These are phyloP conservation scores for Ceriops zippeliana DNA, from an alignment of 345 rosid species.

Conservation along the genomic window DNA sequence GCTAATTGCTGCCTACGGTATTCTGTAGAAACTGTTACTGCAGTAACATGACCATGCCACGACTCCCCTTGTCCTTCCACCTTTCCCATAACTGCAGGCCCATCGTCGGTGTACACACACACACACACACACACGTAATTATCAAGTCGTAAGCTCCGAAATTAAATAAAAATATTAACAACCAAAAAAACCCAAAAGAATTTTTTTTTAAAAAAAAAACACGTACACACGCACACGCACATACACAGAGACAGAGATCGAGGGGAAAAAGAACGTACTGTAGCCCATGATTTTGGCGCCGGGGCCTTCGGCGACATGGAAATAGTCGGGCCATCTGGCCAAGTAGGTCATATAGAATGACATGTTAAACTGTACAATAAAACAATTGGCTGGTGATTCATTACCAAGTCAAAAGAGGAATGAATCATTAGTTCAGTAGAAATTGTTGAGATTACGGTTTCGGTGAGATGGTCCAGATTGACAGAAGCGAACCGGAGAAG, in stretches of 20 bases:
- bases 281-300: conserved; percentile 82
- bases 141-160: not conserved
- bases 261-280: conserved; percentile 35
- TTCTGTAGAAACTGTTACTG: conserved; percentile 85
- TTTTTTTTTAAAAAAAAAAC: too few species aligned
- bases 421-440: not conserved
- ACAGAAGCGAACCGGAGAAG: conserved; percentile 83
- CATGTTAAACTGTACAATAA: conserved; percentile 73
- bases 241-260: not conserved
- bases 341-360: conserved; percentile 94
- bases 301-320: conserved; percentile 87
- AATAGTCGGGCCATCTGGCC: conserved; percentile 97
- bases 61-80: conserved; percentile 98
- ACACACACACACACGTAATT: not conserved
- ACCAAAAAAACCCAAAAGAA: not conserved
- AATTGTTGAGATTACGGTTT: conserved; percentile 48
- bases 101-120: too few species aligned
- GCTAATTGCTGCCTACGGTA: conserved; percentile 91
- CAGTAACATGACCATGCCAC: conserved; percentile 98
- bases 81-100: conserved; percentile 77
- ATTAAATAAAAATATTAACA: not conserved
- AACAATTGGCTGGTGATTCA: not conserved
- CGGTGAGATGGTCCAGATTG: conserved; percentile 91
- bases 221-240: not conserved
- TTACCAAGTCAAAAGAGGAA: too few species aligned